Evolutionary conservation across 805 yeast species (phyloP).

Genomic region (Clavispora fructus): DNA sequence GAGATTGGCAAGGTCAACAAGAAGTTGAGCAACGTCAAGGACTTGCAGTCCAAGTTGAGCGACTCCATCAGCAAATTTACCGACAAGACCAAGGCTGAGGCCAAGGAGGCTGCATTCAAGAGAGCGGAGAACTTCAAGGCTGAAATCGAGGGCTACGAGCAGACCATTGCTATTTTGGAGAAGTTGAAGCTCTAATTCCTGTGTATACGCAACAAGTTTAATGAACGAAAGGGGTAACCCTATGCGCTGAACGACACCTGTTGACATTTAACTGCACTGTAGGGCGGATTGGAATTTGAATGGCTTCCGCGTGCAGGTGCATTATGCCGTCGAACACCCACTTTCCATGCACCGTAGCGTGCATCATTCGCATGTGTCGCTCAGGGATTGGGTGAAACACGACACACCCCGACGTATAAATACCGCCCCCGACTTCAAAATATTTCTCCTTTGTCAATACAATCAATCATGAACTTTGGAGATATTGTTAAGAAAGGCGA

Average conservation of each 20-base stretch:
- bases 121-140: constrained; percentile 70
- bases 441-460: too few species aligned
- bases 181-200: constrained; percentile 50
- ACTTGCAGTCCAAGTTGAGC: constrained; percentile 55
- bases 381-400: not conserved
- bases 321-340: not conserved
- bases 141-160: constrained; percentile 84
- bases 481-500: constrained; percentile 30
- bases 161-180: constrained; percentile 80
- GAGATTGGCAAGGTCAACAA: constrained; percentile 79
- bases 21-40: constrained; percentile 65
- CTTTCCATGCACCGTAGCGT: not conserved
- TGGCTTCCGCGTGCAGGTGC: not conserved
- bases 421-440: not conserved
- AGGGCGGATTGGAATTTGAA: too few species aligned
- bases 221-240: not conserved
- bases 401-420: constrained; percentile 1
- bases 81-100: constrained; percentile 77
- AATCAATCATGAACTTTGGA: constrained; percentile 21
- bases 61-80: constrained; percentile 80
- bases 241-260: not conserved
- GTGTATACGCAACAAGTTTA: not conserved
- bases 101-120: constrained; percentile 67
- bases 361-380: not conserved
- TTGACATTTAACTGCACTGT: too few species aligned